A percentile compares a stretch with the other conserved stretches of the same genome.
These are phyloP conservation scores for Boletus rex-veris DNA, from an alignment of 768 basidiomycete genomes.

Conservation along the genomic window DNA sequence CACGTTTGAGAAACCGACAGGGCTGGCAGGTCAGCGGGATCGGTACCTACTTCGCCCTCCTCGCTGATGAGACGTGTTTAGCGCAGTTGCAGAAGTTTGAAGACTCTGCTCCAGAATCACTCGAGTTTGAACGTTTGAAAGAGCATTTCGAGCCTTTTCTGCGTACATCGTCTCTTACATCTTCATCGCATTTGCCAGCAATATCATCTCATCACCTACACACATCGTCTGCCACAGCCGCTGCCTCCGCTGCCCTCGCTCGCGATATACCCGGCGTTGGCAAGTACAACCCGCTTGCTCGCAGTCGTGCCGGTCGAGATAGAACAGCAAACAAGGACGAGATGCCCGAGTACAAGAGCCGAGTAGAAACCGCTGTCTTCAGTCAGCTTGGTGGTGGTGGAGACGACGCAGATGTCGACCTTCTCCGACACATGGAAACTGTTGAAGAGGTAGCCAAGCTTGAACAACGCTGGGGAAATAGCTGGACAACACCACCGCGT, in stretches of 20 bases:
- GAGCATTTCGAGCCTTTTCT: slow-evolving; percentile 97
- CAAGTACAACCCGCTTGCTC: slow-evolving; percentile 66
- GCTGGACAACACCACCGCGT: slow-evolving; percentile 70
- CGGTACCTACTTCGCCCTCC: not conserved
- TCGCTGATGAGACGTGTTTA: slow-evolving; percentile 29
- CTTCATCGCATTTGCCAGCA: slow-evolving; percentile 54
- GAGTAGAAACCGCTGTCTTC: slow-evolving; percentile 60
- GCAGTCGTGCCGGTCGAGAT: slow-evolving; percentile 52
- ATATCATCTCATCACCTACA: slow-evolving; percentile 66
- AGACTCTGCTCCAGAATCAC: slow-evolving; percentile 76
- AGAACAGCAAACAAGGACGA: slow-evolving; percentile 70
- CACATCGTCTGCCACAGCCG: slow-evolving; percentile 80
- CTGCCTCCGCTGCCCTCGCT: slow-evolving; percentile 83
- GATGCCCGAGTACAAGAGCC: slow-evolving; percentile 70
- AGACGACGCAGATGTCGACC: slow-evolving; percentile 68
- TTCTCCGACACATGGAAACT: slow-evolving; percentile 60
- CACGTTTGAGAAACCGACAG: slow-evolving; percentile 94
- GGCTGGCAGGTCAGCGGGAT: slow-evolving; percentile 71
- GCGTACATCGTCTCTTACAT: slow-evolving; percentile 73
- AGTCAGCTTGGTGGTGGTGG: slow-evolving; percentile 54
- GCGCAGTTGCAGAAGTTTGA: slow-evolving; percentile 90
- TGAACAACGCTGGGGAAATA: slow-evolving; percentile 77
- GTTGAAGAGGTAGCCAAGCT: slow-evolving; percentile 62
- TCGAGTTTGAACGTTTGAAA: slow-evolving; percentile 92
- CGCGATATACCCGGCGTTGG: slow-evolving; percentile 82